These are phyloP conservation scores for Alloteropsis angusta DNA, from an alignment of 202 grass and related monocot species.

Conservation along the genomic window DNA sequence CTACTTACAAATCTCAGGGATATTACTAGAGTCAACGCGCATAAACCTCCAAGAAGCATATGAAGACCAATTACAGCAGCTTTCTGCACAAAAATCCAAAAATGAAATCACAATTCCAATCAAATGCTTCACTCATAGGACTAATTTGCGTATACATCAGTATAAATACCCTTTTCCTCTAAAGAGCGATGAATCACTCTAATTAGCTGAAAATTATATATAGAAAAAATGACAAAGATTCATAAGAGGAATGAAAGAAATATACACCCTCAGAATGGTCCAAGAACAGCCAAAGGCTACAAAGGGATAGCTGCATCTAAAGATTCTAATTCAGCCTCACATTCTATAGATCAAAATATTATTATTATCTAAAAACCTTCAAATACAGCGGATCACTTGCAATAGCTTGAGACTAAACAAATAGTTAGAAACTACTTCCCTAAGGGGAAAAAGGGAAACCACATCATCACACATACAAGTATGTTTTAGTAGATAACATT, in stretches of 20 bases:
- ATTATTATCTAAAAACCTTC: background rate
- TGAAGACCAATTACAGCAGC: conserved; percentile 57
- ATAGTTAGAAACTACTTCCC: background rate
- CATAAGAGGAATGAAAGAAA: background rate
- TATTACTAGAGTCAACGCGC: conserved; percentile 63
- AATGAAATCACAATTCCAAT: conserved; percentile 5
- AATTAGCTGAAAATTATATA: background rate
- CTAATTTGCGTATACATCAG: background rate
- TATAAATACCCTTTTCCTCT: background rate
- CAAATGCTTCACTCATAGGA: background rate
- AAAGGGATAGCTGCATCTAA: conserved; percentile 1
- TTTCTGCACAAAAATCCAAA: conserved; percentile 51
- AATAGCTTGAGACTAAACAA: background rate
- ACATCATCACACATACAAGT: background rate
- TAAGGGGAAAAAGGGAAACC: background rate
- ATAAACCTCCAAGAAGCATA: conserved; percentile 79
- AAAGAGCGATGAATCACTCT: background rate
- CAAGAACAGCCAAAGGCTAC: background rate
- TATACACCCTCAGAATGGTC: background rate
- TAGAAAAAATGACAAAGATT: background rate
- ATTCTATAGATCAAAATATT: background rate
- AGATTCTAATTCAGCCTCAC: conserved; percentile 12
- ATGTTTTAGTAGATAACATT: background rate
- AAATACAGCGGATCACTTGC: background rate
- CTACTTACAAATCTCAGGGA: conserved; percentile 95